Percentiles rank a stretch among this genome's conserved stretches.
These are phyloP conservation scores for Eucalyptus globulus DNA, from an alignment of 345 rosid species.

Conservation along the genomic window DNA sequence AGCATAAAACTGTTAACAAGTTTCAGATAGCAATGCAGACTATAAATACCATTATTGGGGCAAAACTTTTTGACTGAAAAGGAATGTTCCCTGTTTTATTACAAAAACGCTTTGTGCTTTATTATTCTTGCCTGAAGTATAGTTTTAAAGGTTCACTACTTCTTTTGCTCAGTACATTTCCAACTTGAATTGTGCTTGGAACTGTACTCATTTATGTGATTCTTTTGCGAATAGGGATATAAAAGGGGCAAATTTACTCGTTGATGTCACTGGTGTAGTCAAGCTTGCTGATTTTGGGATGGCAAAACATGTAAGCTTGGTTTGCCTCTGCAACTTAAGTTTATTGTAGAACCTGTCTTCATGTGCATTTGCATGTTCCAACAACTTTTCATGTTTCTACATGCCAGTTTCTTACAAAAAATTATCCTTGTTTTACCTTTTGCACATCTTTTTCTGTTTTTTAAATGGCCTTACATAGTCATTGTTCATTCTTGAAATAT, in stretches of 20 bases:
- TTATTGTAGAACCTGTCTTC: not conserved
- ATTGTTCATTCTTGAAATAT: not conserved
- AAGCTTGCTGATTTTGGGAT: conserved; percentile 76
- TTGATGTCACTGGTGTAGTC: conserved; percentile 43
- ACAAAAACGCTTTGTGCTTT: not conserved
- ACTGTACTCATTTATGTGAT: not conserved
- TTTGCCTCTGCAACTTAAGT: not conserved
- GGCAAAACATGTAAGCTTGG: conserved; percentile 60
- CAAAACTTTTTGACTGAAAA: not conserved
- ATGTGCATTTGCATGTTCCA: not conserved
- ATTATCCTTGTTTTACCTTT: not conserved
- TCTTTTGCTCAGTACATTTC: not conserved
- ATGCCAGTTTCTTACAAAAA: not conserved
- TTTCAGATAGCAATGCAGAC: not conserved
- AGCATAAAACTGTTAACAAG: not conserved
- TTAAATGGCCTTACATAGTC: not conserved
- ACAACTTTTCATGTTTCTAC: not conserved
- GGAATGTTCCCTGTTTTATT: not conserved
- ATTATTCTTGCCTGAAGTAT: not conserved
- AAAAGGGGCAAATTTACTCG: conserved; percentile 75
- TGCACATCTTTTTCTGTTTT: not conserved
- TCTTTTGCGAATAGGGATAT: conserved; percentile 42
- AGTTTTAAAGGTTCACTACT: not conserved
- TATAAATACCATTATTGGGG: not conserved
- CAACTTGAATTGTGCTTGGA: not conserved